These are phyloP conservation scores for Lichenothelia convexa DNA, from an alignment of 495 filamentous ascomycete genomes.

Conservation along the genomic window DNA sequence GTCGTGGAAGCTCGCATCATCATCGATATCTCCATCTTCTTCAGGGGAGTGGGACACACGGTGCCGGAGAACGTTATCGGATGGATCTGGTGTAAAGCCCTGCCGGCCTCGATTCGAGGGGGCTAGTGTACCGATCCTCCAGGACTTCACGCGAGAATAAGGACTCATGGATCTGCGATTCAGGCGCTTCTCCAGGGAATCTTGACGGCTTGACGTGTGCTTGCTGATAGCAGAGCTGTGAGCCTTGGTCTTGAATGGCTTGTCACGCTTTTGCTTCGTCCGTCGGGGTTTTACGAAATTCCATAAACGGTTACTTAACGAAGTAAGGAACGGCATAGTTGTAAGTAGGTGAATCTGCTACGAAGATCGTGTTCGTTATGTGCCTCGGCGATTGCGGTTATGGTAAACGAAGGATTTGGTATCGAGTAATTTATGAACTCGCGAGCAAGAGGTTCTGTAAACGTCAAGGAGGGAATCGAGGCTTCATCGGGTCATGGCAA, in stretches of 20 bases:
- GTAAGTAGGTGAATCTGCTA: too few relatives aligned
- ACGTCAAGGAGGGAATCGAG: too few relatives aligned
- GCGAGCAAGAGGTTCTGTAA: too few relatives aligned
- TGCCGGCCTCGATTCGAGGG: background rate
- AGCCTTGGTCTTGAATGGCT: conserved; percentile 1
- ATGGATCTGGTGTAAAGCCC: conserved; percentile 1
- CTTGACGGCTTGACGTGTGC: background rate
- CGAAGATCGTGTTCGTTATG: too few relatives aligned
- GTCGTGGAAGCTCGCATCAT: conserved; percentile 5
- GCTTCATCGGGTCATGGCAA: too few relatives aligned
- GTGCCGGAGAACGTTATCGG: background rate
- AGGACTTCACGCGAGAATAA: conserved; percentile 6
- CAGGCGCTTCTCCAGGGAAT: background rate
- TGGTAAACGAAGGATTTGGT: too few relatives aligned
- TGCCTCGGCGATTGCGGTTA: too few relatives aligned
- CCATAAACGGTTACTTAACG: conserved; percentile 1
- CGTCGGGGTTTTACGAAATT: conserved; percentile 2
- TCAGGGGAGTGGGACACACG: background rate
- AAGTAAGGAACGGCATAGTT: background rate
- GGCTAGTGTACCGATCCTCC: conserved; percentile 7
- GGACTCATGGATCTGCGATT: conserved; percentile 14
- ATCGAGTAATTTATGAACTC: too few relatives aligned
- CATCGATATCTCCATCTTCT: conserved; percentile 3
- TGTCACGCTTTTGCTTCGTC: conserved; percentile 2
- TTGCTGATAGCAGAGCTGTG: background rate